Evolutionary conservation across 805 yeast species (phyloP), one percentile per base, ranked within the genome.

Genomic region (Starmerella roubikii): DNA sequence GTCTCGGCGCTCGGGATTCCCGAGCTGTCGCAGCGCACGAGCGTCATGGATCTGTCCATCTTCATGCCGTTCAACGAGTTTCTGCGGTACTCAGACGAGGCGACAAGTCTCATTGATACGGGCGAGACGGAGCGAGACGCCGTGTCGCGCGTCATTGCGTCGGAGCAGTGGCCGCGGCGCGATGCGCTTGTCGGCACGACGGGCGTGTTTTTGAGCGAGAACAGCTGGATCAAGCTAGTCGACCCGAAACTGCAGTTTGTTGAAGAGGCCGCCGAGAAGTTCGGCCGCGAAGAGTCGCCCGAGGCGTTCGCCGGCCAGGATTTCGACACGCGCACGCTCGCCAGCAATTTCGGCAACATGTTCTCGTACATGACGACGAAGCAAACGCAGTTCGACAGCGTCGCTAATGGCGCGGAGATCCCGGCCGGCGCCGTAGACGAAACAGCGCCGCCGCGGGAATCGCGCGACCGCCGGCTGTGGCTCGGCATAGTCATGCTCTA

Each of bases 1-100:
- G 54, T 62, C 19, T 54, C 58, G 30, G 65, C 66, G 1, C 50
- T 62, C 20, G 66, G 67, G 7, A 48, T 63, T 15, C 61, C 66
- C 6, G 67, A 63, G 40, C 49, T 64, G 25, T 62, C 66, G 4
- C 53, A 52, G 23, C 54, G 62, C 3, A 61, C 62, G n/a, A 58
- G 58, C 37, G 41, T 42, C 24, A 58, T 59, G 12, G 67, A 63
- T 37, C 56, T 56, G 27, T 52, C 62, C 9, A 47, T 62, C 16
- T 63, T 62, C 42, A 46, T 62, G 55, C 57, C 66, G 6, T 62
- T 59, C 44, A 46, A 50, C 16, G 65, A 64, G 41, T 59, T 62
- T 35, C 40, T 60, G 28, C 44, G 50, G 3, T 51, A 54, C 22
- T 44, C 51, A 13, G 42, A 46, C 3, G 51, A 44, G 7, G 35